Conservation (phyloP, 768 basidiomycete genomes). For the Leccinellum albellum region DNA sequence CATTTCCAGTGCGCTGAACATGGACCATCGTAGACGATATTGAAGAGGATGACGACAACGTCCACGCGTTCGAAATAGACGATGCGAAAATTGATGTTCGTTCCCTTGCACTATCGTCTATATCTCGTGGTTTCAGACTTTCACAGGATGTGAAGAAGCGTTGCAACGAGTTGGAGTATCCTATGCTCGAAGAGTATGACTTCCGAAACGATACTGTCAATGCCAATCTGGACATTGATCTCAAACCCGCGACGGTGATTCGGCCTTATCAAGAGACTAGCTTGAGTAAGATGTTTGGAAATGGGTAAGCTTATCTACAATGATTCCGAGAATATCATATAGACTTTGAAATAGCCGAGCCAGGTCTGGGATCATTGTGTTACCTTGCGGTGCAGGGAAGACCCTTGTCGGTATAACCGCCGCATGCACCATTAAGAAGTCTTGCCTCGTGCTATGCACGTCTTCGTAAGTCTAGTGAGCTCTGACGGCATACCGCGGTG, state of each 20-base stretch:
- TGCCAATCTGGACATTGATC: conserved; percentile 94
- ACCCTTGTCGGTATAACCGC: conserved; percentile 99
- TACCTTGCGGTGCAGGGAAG: conserved; percentile 98
- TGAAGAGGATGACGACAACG: conserved; percentile 95
- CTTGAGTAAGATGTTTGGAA: conserved; percentile 99
- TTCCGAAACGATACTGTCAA: conserved; percentile 97
- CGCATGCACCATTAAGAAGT: conserved; percentile 99
- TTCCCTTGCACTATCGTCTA: neutral
- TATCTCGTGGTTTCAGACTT: conserved; percentile 5
- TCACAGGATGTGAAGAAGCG: conserved; percentile 88
- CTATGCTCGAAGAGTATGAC: conserved; percentile 99
- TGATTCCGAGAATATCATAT: neutral
- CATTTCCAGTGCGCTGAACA: neutral
- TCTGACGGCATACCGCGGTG: neutral
- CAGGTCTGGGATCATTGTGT: conserved; percentile 94
- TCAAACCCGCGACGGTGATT: conserved; percentile 96
- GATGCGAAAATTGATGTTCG: conserved; percentile 89
- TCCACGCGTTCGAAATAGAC: conserved; percentile 95
- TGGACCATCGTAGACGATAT: conserved; percentile 69
- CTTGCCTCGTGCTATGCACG: conserved; percentile 93
- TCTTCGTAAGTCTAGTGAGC: conserved; percentile 70
- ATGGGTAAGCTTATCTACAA: conserved; percentile 58
- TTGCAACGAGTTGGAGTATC: conserved; percentile 95
- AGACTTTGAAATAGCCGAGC: conserved; percentile 63
- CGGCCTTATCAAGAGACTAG: conserved; percentile 98